These are phyloP conservation scores for Daldinia sp. DNA, from an alignment of 2,329 filamentous ascomycete species.

Conservation along the genomic window DNA sequence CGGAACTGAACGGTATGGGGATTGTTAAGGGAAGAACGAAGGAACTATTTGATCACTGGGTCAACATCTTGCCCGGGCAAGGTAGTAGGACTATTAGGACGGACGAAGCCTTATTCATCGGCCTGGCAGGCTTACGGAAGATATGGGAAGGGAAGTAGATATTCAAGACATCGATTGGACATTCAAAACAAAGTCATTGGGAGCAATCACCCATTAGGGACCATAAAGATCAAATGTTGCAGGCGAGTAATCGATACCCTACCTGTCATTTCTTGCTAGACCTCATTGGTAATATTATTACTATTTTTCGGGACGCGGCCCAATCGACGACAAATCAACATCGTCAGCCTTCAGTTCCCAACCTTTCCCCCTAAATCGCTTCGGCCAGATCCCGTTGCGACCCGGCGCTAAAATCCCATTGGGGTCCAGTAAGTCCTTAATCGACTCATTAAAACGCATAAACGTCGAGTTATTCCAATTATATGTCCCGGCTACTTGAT, in stretches of 20 bases:
- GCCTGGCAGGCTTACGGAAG: conserved; percentile 74
- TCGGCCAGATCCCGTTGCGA: conserved; percentile 55
- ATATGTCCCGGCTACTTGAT: conserved; percentile 62
- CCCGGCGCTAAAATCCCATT: conserved; percentile 55
- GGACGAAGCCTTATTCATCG: conserved; percentile 85
- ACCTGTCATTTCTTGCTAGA: conserved; percentile 12
- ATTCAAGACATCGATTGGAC: conserved; percentile 7
- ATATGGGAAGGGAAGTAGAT: conserved; percentile 60
- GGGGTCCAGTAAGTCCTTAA: conserved; percentile 61
- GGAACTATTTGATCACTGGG: conserved; percentile 85
- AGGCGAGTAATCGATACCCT: conserved; percentile 38
- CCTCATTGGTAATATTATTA: conserved; percentile 5
- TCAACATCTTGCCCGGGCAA: conserved; percentile 83
- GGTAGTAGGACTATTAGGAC: conserved; percentile 86
- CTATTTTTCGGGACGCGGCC: conserved; percentile 27
- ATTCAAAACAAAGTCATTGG: background rate
- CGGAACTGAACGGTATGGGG: conserved; percentile 68
- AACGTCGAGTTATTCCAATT: conserved; percentile 58
- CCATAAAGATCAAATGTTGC: conserved; percentile 8
- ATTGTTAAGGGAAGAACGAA: conserved; percentile 73
- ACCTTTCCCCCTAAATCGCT: conserved; percentile 48
- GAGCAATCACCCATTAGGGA: background rate
- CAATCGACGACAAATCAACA: conserved; percentile 39
- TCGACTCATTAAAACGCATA: conserved; percentile 58
- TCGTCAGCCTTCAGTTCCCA: conserved; percentile 49